Evolutionary conservation across 2,329 filamentous ascomycete genomes (phyloP), one percentile per base, ranked within the genome.

Genomic region (Didymella pinodella): DNA sequence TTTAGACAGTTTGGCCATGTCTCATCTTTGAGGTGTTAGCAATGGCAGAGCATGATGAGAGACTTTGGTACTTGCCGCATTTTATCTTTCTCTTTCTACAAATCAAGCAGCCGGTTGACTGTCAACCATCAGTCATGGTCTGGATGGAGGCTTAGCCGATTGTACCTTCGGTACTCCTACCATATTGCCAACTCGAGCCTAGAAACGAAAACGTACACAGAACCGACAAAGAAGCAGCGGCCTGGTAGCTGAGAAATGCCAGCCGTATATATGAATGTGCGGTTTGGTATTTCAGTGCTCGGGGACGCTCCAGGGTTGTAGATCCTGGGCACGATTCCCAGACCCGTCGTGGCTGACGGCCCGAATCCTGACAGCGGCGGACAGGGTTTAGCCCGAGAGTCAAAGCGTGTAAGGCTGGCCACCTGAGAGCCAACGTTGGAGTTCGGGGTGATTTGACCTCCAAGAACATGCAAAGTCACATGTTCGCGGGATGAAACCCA

Each of bases 1-100:
- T 76, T 74, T 18, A 69, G 34, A 56, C 74, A 77, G 20, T 46
- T 58, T 20, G 74, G 74, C 74, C 74, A 77, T 12, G 64, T 69
- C 53, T 76, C 73, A 56, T 76, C 74, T 75, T 69, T 48, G 38
- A n/a, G 44, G 29, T 32, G 38, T 69, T 48, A 67, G 65, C 56
- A 59, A 48, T 28, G 25, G 14, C 12, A 10, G 10, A 25, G 38
- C 18, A 25, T 25, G 3, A 41, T 41, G 38, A 11, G n/a, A 18
- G 20, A 14, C 11, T 11, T 41, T 20, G 3, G 36, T 46, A 26
- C 61, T 53, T 66, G 65, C 62, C 67, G 54, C 67, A 68, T 50
- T 68, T 64, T 65, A 48, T 48, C 48, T 75, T 75, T 49, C 72
- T 55, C 53, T 68, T 72, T 38, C 73, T 66, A 64, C 73, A 75